Evolutionary conservation across 176 grass and related monocot genomes (phyloP), one percentile per base, ranked within the genome.

Genomic region (Dactylis glomerata): DNA sequence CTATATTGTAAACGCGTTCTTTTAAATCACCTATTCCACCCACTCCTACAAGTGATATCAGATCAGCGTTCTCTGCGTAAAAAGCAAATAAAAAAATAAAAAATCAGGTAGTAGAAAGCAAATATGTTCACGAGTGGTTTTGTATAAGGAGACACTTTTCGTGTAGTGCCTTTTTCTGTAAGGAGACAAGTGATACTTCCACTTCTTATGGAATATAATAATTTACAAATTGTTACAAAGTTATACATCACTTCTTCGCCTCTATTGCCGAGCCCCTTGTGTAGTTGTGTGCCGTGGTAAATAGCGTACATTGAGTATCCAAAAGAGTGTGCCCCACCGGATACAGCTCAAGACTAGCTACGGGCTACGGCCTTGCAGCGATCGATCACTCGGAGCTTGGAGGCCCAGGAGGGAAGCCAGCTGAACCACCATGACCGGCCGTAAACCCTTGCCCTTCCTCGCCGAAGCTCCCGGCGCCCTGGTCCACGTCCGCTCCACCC

Each of bases 391-490:
- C 89, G 31, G 89, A 87, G 76, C 81, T 87, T 45, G 76, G 81
- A 84, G 80, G 81, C 19, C 81, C 89, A 11, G 81, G 81, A 75
- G 85, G 81, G 76, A 81, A 91, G 69, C 81, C 78, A 79, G 84
- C 79, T 17, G 74, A 61, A 9, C 85, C 69, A 49, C 86, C 81
- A 37, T 86, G 85, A 13, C 68, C 89, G 5, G 62, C 89, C 5
- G 69, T 71, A 76, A 68, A 94, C 56, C 87, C 90, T 47, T 90
- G 84, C 23, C 86, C 90, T 79, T 91, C 89, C 73, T 92, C 87
- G 59, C 82, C 15, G 79, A 86, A 91, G 82, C 67, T 68, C 22
- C 73, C 82, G 28, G 54, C 45, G 41, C 87, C 86, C n/a, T 90
- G 83, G 8, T 92, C 87, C 36, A 86, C 86, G 27, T 85, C 84